Evolutionary conservation across 306 rosid genomes (phyloP).

Genomic region (Mimosa pudica): DNA sequence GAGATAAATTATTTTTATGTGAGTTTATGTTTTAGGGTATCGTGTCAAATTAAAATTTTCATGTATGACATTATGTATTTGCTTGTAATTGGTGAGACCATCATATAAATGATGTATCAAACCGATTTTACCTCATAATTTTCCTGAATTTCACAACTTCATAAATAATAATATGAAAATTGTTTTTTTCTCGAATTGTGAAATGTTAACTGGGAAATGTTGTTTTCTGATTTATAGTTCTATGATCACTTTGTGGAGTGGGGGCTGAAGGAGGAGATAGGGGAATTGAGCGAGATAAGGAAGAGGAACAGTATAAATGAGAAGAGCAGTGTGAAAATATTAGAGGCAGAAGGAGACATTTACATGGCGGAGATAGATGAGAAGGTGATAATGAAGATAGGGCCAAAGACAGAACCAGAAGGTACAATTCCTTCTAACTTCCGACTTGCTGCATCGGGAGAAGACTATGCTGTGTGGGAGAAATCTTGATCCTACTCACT

Average conservation of each 20-base stretch:
- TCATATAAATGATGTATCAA: too few species aligned
- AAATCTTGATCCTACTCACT: not conserved
- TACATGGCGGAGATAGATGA: slow-evolving; percentile 63
- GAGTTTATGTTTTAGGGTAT: too few species aligned
- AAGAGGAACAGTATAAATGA: slow-evolving; percentile 50
- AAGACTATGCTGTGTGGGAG: slow-evolving; percentile 74
- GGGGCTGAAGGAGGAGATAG: slow-evolving; percentile 64
- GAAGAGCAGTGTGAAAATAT: slow-evolving; percentile 53
- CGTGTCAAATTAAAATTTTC: too few species aligned
- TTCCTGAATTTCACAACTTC: too few species aligned
- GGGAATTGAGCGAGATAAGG: slow-evolving; percentile 52
- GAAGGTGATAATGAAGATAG: slow-evolving; percentile 71
- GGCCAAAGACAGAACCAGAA: slow-evolving; percentile 58
- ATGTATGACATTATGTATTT: too few species aligned
- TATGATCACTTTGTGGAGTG: slow-evolving; percentile 74
- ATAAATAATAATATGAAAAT: too few species aligned
- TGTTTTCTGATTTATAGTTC: slow-evolving; percentile 50
- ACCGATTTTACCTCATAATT: too few species aligned
- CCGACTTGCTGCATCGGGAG: slow-evolving; percentile 54
- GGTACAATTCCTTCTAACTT: slow-evolving; percentile 58
- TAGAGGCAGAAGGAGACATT: slow-evolving; percentile 62
- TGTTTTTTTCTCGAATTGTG: not conserved
- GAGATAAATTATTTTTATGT: too few species aligned
- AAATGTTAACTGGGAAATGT: not conserved
- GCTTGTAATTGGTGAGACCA: too few species aligned